A percentile compares a stretch with the other conserved stretches of the same genome.
phyloP scores from a whole-genome alignment of 2,329 filamentous ascomycete genomes.

The Colletotrichum sp. region DNA sequence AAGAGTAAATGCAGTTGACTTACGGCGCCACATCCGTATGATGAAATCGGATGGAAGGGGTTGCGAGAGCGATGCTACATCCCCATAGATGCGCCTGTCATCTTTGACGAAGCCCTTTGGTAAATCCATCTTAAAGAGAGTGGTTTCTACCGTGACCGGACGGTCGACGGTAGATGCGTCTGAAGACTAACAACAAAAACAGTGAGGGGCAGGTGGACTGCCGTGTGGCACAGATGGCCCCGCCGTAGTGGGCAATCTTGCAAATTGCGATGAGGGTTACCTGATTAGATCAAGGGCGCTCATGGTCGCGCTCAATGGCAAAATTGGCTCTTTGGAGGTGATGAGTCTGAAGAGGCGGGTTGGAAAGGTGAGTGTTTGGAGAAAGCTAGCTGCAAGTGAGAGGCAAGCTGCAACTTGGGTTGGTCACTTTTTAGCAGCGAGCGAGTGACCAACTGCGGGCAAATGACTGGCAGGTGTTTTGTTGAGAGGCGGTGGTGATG shows the following conservation, averaged over 20 bases:
- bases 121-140: conserved; percentile 21
- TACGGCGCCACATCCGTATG: conserved; percentile 22
- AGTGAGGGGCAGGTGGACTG: neutral
- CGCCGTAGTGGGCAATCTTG: conserved; percentile 19
- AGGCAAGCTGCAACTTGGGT: conserved; percentile 16
- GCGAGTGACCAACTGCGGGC: neutral
- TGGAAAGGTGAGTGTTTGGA: neutral
- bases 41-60: conserved; percentile 21
- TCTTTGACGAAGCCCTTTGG: conserved; percentile 24
- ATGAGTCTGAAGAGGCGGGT: neutral
- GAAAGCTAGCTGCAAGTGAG: conserved; percentile 18
- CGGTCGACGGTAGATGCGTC: conserved; percentile 15
- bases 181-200: neutral
- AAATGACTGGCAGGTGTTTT: neutral
- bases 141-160: conserved; percentile 13
- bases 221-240: conserved; percentile 12
- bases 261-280: conserved; percentile 11
- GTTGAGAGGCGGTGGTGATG: conserved; percentile 9
- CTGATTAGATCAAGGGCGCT: conserved; percentile 5
- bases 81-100: conserved; percentile 22
- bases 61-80: conserved; percentile 18
- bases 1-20: neutral
- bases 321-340: neutral
- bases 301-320: conserved; percentile 17
- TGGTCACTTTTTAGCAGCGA: neutral